Percentiles rank a stretch among this genome's conserved stretches.
phyloP scores from a whole-genome alignment of 148 eudicot genomes.

The Tetragonia tetragonoides region DNA sequence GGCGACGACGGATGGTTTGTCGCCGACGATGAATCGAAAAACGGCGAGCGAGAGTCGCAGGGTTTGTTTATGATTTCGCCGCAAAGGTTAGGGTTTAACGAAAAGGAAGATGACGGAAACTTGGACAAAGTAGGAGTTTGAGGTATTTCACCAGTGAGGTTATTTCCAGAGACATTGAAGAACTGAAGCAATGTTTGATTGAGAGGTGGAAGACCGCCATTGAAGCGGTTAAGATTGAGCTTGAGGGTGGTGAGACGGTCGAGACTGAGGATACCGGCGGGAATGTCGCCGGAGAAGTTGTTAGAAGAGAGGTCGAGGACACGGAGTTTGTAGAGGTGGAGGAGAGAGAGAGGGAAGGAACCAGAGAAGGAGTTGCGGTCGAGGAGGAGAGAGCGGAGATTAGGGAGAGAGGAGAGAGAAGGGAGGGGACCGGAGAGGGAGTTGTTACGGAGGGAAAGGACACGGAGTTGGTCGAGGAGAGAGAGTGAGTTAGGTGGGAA shows the following conservation, averaged over 20 bases:
- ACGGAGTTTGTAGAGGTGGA: conserved; percentile 44
- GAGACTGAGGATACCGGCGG: conserved; percentile 33
- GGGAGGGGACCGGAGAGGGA: conserved; percentile 74
- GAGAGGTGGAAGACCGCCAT: conserved; percentile 50
- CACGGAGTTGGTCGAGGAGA: conserved; percentile 61
- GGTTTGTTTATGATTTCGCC: conserved; percentile 51
- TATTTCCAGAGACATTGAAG: conserved; percentile 61
- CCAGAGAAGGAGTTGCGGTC: conserved; percentile 56
- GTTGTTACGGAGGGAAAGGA: conserved; percentile 65
- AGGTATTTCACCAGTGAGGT: conserved; percentile 59
- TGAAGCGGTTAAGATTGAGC: conserved; percentile 59
- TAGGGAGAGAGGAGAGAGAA: conserved; percentile 42
- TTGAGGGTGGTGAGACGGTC: conserved; percentile 46
- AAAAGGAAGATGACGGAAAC: conserved; percentile 42
- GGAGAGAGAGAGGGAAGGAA: conserved; percentile 36
- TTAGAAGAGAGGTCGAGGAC: conserved; percentile 61
- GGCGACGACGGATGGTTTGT: conserved; percentile 16
- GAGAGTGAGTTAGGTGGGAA: conserved; percentile 47
- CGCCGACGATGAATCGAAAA: conserved; percentile 47
- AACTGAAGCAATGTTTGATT: conserved; percentile 47
- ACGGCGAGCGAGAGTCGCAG: conserved; percentile 49
- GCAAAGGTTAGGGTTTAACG: conserved; percentile 56
- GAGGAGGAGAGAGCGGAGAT: conserved; percentile 58
- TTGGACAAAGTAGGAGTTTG: conserved; percentile 40
- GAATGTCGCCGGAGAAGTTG: conserved; percentile 50